Percentiles rank a stretch among this genome's conserved stretches.
Evolutionary conservation across 345 rosid species (phyloP).

Genomic region (Moricandia arvensis): DNA sequence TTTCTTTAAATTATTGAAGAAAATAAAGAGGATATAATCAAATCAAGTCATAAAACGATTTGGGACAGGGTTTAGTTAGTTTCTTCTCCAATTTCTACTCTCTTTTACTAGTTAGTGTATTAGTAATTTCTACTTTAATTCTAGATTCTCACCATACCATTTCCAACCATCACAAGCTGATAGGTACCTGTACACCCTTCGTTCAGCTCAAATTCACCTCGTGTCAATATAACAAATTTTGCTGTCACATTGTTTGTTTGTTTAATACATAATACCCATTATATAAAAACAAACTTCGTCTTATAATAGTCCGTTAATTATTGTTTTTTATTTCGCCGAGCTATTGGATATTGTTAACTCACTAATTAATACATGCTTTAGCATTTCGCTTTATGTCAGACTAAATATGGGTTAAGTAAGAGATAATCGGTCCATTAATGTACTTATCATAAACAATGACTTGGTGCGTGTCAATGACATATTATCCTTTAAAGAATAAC

Average conservation of each 20-base stretch:
- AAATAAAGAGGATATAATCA: background rate
- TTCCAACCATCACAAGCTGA: background rate
- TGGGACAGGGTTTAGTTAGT: background rate
- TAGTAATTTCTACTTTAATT: background rate
- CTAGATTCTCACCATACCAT: background rate
- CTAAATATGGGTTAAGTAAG: conserved; percentile 19
- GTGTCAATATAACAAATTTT: background rate
- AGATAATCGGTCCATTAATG: conserved; percentile 20
- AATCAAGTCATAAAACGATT: background rate
- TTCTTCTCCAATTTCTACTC: too few relatives aligned
- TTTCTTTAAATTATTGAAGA: background rate
- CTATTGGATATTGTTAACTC: too few relatives aligned
- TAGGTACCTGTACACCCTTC: background rate
- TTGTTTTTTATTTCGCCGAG: background rate
- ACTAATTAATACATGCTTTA: conserved; percentile 6
- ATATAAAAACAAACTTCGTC: background rate
- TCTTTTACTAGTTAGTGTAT: too few relatives aligned
- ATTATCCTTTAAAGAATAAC: background rate
- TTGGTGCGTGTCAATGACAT: conserved; percentile 8
- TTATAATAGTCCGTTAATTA: background rate
- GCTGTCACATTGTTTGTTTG: background rate
- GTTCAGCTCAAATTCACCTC: background rate
- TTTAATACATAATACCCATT: background rate
- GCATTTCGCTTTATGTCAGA: conserved; percentile 11
- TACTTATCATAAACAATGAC: conserved; percentile 24